Conservation (phyloP, 2,329 filamentous ascomycete genomes). For the Rutstroemia sp. region DNA sequence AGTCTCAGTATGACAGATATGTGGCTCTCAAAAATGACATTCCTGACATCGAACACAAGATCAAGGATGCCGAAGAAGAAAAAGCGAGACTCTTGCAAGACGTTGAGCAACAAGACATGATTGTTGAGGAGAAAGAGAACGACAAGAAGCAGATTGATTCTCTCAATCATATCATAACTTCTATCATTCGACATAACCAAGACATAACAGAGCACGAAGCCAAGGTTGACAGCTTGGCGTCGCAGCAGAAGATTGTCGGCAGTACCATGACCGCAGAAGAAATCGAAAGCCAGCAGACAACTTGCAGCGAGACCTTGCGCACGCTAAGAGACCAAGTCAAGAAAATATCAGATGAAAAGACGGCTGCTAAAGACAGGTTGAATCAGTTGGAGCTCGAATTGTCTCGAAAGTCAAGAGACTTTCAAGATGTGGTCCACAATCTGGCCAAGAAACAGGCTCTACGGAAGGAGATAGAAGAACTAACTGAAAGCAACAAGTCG, state of each 20-base stretch:
- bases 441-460: conserved; percentile 75
- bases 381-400: conserved; percentile 68
- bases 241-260: conserved; percentile 64
- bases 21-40: conserved; percentile 61
- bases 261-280: conserved; percentile 68
- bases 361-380: conserved; percentile 61
- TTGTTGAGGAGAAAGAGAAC: conserved; percentile 56
- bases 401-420: conserved; percentile 65
- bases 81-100: conserved; percentile 51
- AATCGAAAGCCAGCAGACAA: conserved; percentile 69
- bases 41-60: conserved; percentile 58
- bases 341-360: conserved; percentile 61
- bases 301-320: conserved; percentile 59
- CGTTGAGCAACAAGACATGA: conserved; percentile 60
- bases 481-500: conserved; percentile 59
- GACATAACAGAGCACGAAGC: conserved; percentile 65
- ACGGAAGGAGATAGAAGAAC: conserved; percentile 62
- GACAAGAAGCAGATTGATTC: conserved; percentile 67
- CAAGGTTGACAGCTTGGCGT: conserved; percentile 68
- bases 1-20: conserved; percentile 67
- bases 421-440: conserved; percentile 63
- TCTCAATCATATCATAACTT: conserved; percentile 67
- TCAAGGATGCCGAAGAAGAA: conserved; percentile 53
- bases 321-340: conserved; percentile 54
- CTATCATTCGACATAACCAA: conserved; percentile 62